Evolutionary conservation across 768 basidiomycete genomes (phyloP).

Genomic region (Leucocoprinus sp.): DNA sequence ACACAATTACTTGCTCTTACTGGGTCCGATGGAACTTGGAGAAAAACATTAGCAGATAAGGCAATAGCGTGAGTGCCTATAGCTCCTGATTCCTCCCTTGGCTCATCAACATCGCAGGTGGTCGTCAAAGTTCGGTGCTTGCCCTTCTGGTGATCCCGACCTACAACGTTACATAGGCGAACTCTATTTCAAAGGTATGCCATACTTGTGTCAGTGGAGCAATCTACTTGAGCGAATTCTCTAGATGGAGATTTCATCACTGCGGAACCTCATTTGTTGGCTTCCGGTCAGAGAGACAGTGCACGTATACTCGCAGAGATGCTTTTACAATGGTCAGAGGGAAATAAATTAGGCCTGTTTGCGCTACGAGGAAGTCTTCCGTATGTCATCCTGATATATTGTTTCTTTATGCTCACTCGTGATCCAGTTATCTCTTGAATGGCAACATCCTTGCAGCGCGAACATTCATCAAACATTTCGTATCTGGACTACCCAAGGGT

Average conservation of each 20-base stretch:
- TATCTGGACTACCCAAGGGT: slow-evolving; percentile 50
- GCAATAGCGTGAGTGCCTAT: slow-evolving; percentile 59
- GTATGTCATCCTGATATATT: slow-evolving; percentile 36
- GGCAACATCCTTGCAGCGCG: slow-evolving; percentile 89
- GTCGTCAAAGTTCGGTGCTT: slow-evolving; percentile 71
- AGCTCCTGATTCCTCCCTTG: background rate
- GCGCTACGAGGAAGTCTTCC: slow-evolving; percentile 82
- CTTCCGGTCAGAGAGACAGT: slow-evolving; percentile 84
- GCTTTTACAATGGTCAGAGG: slow-evolving; percentile 83
- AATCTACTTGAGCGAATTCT: background rate
- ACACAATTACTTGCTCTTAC: slow-evolving; percentile 89
- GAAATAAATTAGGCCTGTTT: slow-evolving; percentile 79
- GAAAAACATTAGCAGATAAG: slow-evolving; percentile 83
- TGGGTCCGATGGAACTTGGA: slow-evolving; percentile 78
- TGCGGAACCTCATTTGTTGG: slow-evolving; percentile 81
- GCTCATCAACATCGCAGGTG: slow-evolving; percentile 49
- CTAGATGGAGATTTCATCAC: slow-evolving; percentile 66
- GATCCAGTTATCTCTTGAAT: slow-evolving; percentile 64
- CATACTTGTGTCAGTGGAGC: background rate
- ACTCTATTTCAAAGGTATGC: slow-evolving; percentile 84
- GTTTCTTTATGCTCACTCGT: slow-evolving; percentile 2
- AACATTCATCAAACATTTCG: slow-evolving; percentile 83
- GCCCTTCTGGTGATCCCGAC: slow-evolving; percentile 81
- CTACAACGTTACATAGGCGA: slow-evolving; percentile 90
- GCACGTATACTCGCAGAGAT: slow-evolving; percentile 80